Evolutionary conservation across 2,329 filamentous ascomycete genomes (phyloP).

Genomic region (Talaromyces sp.): DNA sequence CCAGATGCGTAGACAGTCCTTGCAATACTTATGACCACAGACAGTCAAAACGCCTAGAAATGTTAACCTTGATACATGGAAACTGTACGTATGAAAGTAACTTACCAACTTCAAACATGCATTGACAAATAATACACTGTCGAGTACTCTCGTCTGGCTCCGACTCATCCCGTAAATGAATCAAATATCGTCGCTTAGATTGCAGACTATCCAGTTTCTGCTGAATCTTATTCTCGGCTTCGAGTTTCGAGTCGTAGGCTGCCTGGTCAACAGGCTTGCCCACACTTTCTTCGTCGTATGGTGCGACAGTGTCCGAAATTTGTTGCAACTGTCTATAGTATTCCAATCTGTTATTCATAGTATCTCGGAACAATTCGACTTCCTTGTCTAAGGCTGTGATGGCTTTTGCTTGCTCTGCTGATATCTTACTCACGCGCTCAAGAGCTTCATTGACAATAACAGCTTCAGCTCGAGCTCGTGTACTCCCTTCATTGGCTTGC

Average conservation of each 20-base stretch:
- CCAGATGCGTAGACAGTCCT: conserved; percentile 80
- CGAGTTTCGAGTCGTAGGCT: conserved; percentile 42
- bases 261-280: conserved; percentile 55
- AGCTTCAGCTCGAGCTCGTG: conserved; percentile 61
- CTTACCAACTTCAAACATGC: conserved; percentile 70
- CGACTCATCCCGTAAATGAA: conserved; percentile 60
- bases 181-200: conserved; percentile 72
- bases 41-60: conserved; percentile 56
- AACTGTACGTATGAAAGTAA: conserved; percentile 18
- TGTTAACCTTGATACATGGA: not conserved
- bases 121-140: conserved; percentile 83
- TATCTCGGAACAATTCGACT: conserved; percentile 68
- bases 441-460: conserved; percentile 64
- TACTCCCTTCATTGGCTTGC: conserved; percentile 53
- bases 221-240: conserved; percentile 52
- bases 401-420: conserved; percentile 52
- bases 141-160: conserved; percentile 59
- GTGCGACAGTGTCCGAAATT: conserved; percentile 82
- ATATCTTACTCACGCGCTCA: conserved; percentile 54
- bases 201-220: conserved; percentile 60
- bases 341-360: conserved; percentile 81
- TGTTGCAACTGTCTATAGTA: conserved; percentile 88
- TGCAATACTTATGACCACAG: conserved; percentile 91
- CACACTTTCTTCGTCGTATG: conserved; percentile 62
- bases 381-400: conserved; percentile 58